Conservation (phyloP, 179 eudicot species). For the Vitellaria paradoxa region DNA sequence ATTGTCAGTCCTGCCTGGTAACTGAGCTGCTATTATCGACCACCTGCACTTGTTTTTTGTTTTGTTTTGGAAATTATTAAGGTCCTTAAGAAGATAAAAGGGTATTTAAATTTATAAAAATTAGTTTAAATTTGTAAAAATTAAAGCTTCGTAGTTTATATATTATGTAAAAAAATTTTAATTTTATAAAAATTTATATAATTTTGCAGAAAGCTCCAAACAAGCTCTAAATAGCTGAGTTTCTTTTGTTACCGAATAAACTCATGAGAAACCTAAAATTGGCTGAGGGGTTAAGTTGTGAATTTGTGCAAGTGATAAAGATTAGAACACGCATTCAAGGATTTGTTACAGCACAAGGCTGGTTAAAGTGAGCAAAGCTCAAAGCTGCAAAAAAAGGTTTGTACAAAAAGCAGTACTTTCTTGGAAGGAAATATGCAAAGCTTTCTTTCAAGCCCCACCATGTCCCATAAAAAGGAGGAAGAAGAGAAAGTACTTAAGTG, state of each 20-base stretch:
- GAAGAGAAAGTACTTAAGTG: background rate
- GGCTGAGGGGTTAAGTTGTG: background rate
- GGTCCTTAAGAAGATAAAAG: background rate
- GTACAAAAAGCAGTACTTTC: slow-evolving; percentile 2
- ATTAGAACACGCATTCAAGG: no score
- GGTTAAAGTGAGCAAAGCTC: background rate
- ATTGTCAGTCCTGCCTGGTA: slow-evolving; percentile 49
- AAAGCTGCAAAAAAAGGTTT: background rate
- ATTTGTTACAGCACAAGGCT: no score
- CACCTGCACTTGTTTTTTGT: slow-evolving; percentile 31
- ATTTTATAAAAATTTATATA: no score
- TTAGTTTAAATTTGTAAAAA: no score
- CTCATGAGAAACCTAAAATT: background rate
- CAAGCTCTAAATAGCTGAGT: no score
- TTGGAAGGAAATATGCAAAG: background rate
- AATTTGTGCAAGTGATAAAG: no score
- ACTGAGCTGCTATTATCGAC: slow-evolving; percentile 43
- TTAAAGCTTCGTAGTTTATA: no score
- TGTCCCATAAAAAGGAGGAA: background rate
- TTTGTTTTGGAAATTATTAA: background rate
- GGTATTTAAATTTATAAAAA: no score
- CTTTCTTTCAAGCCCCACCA: background rate
- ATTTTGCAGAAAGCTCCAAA: no score
- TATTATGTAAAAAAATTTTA: no score
- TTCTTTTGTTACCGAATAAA: background rate